Base-by-base conservation (phyloP, 371 early-diverging fungal species). In the Amoeboaphelidium protococcarum region DNA sequence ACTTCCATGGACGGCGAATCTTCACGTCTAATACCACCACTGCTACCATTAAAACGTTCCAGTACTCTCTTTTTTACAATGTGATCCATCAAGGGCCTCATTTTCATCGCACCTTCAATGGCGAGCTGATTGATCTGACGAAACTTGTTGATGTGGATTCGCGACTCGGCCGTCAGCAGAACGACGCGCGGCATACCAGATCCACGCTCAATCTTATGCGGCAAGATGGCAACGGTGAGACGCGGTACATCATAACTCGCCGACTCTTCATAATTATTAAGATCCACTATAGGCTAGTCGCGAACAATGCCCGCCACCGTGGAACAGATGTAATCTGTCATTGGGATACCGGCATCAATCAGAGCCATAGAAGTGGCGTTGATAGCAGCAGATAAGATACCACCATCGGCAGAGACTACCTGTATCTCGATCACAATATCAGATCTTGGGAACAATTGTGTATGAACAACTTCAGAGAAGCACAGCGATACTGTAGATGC, bases 261-360 rank as follows among this genome's bases (percentile, higher is more conserved):
- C 16, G 12, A 4, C 20, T 42, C 42, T 19, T 42, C 42, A 4
- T 16, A 19, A 19, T 10, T 4, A 19, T 42, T 42, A 10, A 42
- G 13, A 22, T 42, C 79, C 26, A 89, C 59, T 1, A 89, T 68
- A 13, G 88, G 74, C 25, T 69, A 65, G 23, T 78, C 77, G 40
- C 82, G 82, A 21, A 80, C 73, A 52, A 69, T 78, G 12, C 91
- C 90, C 12, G 81, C 89, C n/a, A 88, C 80, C 52, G 81, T 81
- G n/a, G 92, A 89, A 47, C 74, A 74, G 2, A 91, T 84, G 62
- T 83, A 89, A 51, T 94, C 95, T 10, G 61, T 54, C 88, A 94
- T 85, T n/a, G 92, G 80, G 25, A 94, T 76, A 40, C 95, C 94
- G 3, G 95, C 95, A 56, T 94, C 87, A n/a, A 92, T 76, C 50